phyloP scores from a whole-genome alignment of 768 basidiomycete species.

The Phylloporus scabripes region DNA sequence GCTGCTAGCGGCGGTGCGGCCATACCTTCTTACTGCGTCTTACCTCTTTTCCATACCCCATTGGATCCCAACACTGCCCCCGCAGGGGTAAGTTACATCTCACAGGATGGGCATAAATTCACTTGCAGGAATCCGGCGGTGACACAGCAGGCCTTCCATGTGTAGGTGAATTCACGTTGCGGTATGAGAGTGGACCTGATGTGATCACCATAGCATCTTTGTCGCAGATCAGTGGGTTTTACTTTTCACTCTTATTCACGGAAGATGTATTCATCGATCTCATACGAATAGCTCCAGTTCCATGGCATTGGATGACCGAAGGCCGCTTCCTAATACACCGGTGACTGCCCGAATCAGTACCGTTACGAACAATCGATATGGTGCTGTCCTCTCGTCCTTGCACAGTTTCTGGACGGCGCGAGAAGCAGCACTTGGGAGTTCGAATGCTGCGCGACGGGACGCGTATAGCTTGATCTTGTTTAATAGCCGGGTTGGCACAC shows the following conservation, averaged over 20 bases:
- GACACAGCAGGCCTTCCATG: constrained; percentile 52
- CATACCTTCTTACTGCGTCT: constrained; percentile 48
- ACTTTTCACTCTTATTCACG: not conserved
- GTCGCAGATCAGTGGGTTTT: constrained; percentile 43
- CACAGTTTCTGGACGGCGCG: constrained; percentile 54
- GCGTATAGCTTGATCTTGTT: constrained; percentile 55
- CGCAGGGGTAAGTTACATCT: constrained; percentile 42
- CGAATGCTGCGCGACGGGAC: constrained; percentile 37
- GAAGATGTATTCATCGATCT: not conserved
- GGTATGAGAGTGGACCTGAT: constrained; percentile 1
- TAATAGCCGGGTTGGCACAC: constrained; percentile 15
- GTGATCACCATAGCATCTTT: constrained; percentile 38
- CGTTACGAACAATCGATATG: constrained; percentile 44
- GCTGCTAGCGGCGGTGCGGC: constrained; percentile 33
- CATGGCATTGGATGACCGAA: constrained; percentile 39
- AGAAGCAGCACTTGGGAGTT: constrained; percentile 30
- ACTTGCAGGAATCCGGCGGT: constrained; percentile 48
- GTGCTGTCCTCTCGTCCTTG: constrained; percentile 54
- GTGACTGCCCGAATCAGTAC: constrained; percentile 33
- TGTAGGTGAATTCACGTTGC: constrained; percentile 34
- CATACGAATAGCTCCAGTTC: constrained; percentile 41
- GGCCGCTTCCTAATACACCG: constrained; percentile 43
- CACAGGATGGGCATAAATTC: constrained; percentile 53
- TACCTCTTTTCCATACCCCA: constrained; percentile 49
- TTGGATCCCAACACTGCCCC: constrained; percentile 24